Base-by-base conservation (phyloP, 495 filamentous ascomycete genomes). In the Parmelia sp. region DNA sequence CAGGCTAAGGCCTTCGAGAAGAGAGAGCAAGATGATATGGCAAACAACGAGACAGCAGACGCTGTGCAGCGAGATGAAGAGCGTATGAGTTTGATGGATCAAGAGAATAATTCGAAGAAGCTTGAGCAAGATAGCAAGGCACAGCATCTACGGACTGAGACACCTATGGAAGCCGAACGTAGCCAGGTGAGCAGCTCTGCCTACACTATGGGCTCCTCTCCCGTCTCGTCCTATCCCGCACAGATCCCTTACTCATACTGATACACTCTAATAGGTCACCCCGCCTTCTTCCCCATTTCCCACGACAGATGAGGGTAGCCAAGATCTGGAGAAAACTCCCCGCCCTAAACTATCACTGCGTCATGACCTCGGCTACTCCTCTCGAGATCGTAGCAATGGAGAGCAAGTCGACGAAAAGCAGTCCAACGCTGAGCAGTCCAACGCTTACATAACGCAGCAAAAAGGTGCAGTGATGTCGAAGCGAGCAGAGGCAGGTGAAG, bases 291-390 rank as follows among this genome's bases (percentile, higher is more conserved):
- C 51, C 31, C 51, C 51, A 33, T 3, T 14, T 10, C 33, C 19
- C 29, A 55, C 51, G 29, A 55, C 27, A 55, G 51, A 55, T 33
- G 51, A 55, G 14, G 51, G 51, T 14, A 55, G 51, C 21, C 51
- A 12, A 55, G 51, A 55, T 33, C 29, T 55, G 29, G 51, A 55
- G 29, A 55, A 33, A 5, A 55, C 51, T 33, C 51, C 51, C 17
- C 51, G 51, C 10, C 17, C 51, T 11, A 31, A 55, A 25, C 21
- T 19, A 23, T 55, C 51, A 55, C 29, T 55, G 29, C 51, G 51
- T 33, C 29, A 33, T 33, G 51, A 55, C 15, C 51, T 55, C 15
- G 51, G 51, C 29, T 55, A 33, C 11, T 33, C 51, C 15, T 55
- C 51, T 33, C 27, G 51, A 15, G 51, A 55, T 33, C 51, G 33